Base-by-base conservation (phyloP, 106 monocot species). In the Acorus gramineus region DNA sequence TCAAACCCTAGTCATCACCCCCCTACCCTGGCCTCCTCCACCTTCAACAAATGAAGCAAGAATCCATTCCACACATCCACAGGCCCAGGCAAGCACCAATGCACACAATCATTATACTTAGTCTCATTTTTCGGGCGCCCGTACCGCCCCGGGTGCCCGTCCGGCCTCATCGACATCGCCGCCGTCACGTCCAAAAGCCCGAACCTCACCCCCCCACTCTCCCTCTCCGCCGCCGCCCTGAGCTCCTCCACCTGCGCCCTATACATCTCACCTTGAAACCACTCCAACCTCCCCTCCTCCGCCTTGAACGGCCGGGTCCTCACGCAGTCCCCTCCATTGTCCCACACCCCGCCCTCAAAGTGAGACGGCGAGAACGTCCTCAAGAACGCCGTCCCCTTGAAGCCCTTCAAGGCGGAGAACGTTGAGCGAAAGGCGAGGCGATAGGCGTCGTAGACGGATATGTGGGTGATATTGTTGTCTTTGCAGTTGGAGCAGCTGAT, bases 51-150 rank as follows among this genome's bases (percentile, higher is more conserved):
- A n/a, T 50, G 63, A 2, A 63, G 14, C 63, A 63, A 13, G 11
- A 49, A 49, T 2, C 50, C 49, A 63, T 50, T 63, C 63, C 63
- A 63, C 13, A 14, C 8, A 50, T 63, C 63, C 8, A 63, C 49
- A 49, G 63, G 63, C 3, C 63, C 63, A 50, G 63, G 63, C 63
- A 63, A 49, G 13, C 61, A 61, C 61, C 61, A 61, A 46, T 61
- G 61, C 46, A 61, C 43, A 11, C 61, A 61, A 11, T 61, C 61
- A 45, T 46, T 6, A 3, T 7, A 8, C 28, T 12, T 4, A 8
- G 4, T 59, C 42, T 59, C 8, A 14, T 9, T 44, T 0, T 5
- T 3, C 5, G 2, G 45, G 8, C 9, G 3, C 4, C 61, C 9
- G 8, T 61, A 61, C 3, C 46, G 61, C 11, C 46, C 14, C 2